Evolutionary conservation across 441 rosid genomes (phyloP), one percentile per base, ranked within the genome.

Genomic region (Erysimum pusillum): DNA sequence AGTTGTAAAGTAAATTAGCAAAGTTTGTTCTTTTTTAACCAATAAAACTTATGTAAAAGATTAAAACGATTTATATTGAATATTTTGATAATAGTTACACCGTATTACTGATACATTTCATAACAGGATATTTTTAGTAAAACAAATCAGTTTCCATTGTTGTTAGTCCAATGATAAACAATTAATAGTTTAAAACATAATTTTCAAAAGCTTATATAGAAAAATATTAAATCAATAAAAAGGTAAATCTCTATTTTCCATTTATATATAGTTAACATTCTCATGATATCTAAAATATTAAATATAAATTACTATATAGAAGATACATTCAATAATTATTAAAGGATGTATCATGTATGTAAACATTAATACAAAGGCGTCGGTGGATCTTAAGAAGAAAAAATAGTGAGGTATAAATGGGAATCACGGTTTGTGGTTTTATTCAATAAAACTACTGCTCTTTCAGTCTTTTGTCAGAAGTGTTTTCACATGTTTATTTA

Each of bases 371-470:
- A 74, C 38, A 53, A 44, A 35, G n/a, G 77, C 46, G 77, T 74
- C 77, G 77, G 71, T 74, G 71, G 77, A 74, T 74, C 77, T 64
- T 64, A 74, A 36, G 64, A 39, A 49, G 56, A 34, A 74, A 20
- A 34, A 22, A 22, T 44, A 63, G 38, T 63, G 36, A 42, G 41
- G 9, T 42, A 51, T 73, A 54, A 64, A 74, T 74, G 36, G 64
- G 71, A 73, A 44, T 74, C 77, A 74, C 77, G 71, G 46, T 54
- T 34, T 74, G 31, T 64, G 64, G 64, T 61, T 64, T 73, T 51
- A 54, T 74, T 64, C 77, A 64, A 54, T 64, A 74, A 63, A 20
- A 32, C 38, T 74, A 22, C 58, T 74, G 71, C 64, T 74, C 17
- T 25, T 2, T 25, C 28, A 25, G 28, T 25, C 28, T 64, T 73